Base-by-base conservation (phyloP, 176 grass and related monocot species). In the Raddia distichophylla region DNA sequence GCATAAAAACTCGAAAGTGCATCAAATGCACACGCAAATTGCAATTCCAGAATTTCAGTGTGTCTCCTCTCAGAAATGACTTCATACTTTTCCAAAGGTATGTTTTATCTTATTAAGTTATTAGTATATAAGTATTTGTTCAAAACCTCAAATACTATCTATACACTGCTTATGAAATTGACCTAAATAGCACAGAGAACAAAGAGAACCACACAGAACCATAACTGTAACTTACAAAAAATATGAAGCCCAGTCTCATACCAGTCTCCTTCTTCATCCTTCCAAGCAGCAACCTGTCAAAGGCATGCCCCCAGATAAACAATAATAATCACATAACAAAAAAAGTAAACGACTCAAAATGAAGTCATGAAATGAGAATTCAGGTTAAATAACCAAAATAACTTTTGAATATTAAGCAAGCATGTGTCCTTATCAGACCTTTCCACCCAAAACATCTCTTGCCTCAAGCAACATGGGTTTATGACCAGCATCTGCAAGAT, bases 231-330 rank as follows among this genome's bases (percentile, higher is more conserved):
- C 96, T 95, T 82, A 99, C 96, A 99, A 82, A 93, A 97, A 79
- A 93, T 99, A 88, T 99, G 96, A 82, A 99, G 96, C 15, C 93
- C 96, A 10, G 96, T 99, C 69, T 99, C 91, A 18, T 99, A 99
- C 93, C 93, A 99, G 79, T 99, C 96, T 69, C 96, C 96, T 82
- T 99, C 93, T 61, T 86, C 85, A 89, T 99, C 96, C 81, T 95
- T 95, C 96, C 96, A 99, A 80, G 96, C 96, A 54, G 96, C 96
- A 73, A 99, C 0, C 96, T 95, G 47, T 70, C 76, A 16, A 64
- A 83, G 45, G n/a, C 40, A 75, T 60, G 66, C 76, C 74, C 58
- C 5, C 55, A 64, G 19, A 60, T 37, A 85, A 65, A 18, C 8
- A 75, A 54, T 70, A 79, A 37, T 18, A 46, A 51, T 71, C 49